Conservation (phyloP, 1,284 basidiomycete genomes). For the Moniliophthora roreri region DNA sequence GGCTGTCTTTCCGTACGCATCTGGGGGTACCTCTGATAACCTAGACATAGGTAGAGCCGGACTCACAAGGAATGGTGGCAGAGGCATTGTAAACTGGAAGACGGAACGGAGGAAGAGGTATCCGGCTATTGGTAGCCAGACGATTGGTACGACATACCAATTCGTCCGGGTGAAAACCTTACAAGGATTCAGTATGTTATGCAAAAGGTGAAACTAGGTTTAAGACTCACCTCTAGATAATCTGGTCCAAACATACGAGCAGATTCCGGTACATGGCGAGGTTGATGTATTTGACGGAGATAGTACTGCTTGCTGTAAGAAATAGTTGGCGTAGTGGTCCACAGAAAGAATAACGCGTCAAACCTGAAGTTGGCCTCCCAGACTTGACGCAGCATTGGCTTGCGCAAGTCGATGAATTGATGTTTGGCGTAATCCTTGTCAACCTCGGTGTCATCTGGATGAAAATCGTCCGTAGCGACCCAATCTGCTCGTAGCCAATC, state of each 20-base stretch:
- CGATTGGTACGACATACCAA: slow-evolving; percentile 92
- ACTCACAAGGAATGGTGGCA: slow-evolving; percentile 55
- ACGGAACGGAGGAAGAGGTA: slow-evolving; percentile 83
- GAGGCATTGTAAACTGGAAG: slow-evolving; percentile 75
- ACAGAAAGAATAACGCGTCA: slow-evolving; percentile 11
- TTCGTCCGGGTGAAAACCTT: slow-evolving; percentile 84
- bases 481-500: slow-evolving; percentile 55
- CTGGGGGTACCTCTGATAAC: slow-evolving; percentile 43
- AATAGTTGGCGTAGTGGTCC: not conserved
- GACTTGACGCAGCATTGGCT: slow-evolving; percentile 85
- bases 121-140: slow-evolving; percentile 89
- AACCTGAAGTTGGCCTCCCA: slow-evolving; percentile 82
- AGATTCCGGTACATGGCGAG: slow-evolving; percentile 85
- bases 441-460: slow-evolving; percentile 84
- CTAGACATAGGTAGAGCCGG: slow-evolving; percentile 55
- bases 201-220: slow-evolving; percentile 17
- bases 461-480: slow-evolving; percentile 85
- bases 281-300: slow-evolving; percentile 94
- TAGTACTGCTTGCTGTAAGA: slow-evolving; percentile 86
- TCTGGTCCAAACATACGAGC: slow-evolving; percentile 86
- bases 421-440: slow-evolving; percentile 82
- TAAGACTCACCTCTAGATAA: slow-evolving; percentile 88
- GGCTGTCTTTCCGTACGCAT: slow-evolving; percentile 49
- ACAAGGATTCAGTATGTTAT: not conserved
- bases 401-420: slow-evolving; percentile 90